Evolutionary conservation across 208 protist species (phyloP), one percentile per base, ranked within the genome.

Genomic region (Strigomonas culicis): DNA sequence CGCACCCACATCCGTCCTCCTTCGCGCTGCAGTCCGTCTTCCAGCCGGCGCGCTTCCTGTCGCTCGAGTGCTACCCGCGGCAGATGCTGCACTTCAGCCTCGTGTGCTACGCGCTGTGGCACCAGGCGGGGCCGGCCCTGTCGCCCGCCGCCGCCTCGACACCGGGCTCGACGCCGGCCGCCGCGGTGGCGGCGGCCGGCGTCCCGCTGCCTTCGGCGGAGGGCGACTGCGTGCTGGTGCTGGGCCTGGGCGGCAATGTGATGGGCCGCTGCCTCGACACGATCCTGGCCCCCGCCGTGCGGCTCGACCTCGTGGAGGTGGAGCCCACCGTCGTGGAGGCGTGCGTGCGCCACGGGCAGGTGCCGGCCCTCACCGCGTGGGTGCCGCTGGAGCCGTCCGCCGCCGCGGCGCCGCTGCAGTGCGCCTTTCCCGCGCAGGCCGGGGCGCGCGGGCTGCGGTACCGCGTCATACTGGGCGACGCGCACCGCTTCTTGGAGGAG

Each of bases 81-180:
- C 88, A 91, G 41, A 88, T 94, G 84, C 32, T 94, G 7, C 78
- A 90, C 64, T 86, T 94, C 63, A 84, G 79, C 1, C 22, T 90
- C 15, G 59, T 85, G 1, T 72, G 68, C 51, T 81, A 82, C 57
- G 74, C 70, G 0, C 62, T 84, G 30, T 90, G 84, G 87, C 63
- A 72, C 13, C 68, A 62, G 1, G 43, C n/a, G 31, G 43, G 0
- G 41, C 24, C 55, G 4, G n/a, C 30, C n/a, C n/a, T n/a, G n/a
- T n/a, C n/a, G n/a, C n/a, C n/a, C n/a, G n/a, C n/a, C n/a, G n/a
- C n/a, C n/a, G n/a, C n/a, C n/a, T n/a, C n/a, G n/a, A n/a, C n/a
- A n/a, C n/a, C n/a, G n/a, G n/a, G n/a, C 30, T 7, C 56, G n/a
- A 25, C 57, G 19, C 41, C 41, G 7, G 59, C 6, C 2, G 31